Evolutionary conservation across 176 grass and related monocot genomes (phyloP), one percentile per base, ranked within the genome.

Genomic region (Bonia amplexicaulis): DNA sequence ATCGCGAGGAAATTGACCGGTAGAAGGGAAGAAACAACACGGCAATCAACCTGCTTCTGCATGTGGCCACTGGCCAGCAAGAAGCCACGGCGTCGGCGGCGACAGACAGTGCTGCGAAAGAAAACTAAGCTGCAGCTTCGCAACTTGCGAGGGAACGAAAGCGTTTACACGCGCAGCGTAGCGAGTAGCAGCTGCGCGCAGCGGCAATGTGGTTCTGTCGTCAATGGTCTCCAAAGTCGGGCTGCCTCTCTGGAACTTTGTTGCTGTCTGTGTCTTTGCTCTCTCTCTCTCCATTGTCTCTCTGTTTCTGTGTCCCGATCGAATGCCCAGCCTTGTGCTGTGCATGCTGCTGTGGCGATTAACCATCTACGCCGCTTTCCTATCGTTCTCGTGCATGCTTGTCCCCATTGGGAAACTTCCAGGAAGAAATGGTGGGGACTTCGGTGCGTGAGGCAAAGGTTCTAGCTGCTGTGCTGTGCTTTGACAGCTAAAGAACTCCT

Each of bases 41-140:
- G 40, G 29, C 74, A 19, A 22, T 19, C 2, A 2, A 59, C 22
- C 37, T 7, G 35, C n/a, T 17, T 13, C 46, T 48, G 71, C 64
- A 77, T 69, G 80, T 85, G 81, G 42, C 76, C 74, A 46, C 71
- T 57, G 20, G 55, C 22, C n/a, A 13, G 23, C 66, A 69, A 6
- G 52, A 72, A 2, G 31, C 44, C 66, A 78, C 80, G 0, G 31
- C 64, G 63, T 69, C 78, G 10, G 47, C n/a, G n/a, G 25, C 64
- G 78, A 69, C 63, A 17, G 3, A 58, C 49, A 9, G 55, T 12
- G 55, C 55, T 1, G 55, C 22, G 11, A 12, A 26, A 61, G n/a
- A 61, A 61, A 61, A 26, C 23, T 6, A 12, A 26, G 1, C 42
- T 9, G 68, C 69, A 2, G 69, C 68, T 12, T 25, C 2, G 80